Evolutionary conservation across 208 protist species (phyloP).

Genomic region (Leishmania braziliensis): DNA sequence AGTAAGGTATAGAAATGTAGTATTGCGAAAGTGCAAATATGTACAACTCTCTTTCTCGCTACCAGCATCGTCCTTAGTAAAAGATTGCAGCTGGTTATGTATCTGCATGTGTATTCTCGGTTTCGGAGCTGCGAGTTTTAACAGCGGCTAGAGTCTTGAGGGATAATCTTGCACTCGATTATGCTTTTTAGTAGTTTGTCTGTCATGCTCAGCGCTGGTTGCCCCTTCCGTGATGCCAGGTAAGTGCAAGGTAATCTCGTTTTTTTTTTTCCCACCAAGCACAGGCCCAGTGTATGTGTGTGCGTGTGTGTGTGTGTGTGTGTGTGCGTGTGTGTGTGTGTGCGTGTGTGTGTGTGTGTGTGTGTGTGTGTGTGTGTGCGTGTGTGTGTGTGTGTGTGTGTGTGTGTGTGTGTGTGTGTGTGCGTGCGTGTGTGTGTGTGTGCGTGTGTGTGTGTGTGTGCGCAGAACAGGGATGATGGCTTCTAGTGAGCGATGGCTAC

Average conservation of each 20-base stretch:
- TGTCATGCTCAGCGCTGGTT: background rate
- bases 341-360: background rate
- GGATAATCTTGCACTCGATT: background rate
- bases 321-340: background rate
- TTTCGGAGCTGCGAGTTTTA: background rate
- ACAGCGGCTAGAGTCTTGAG: background rate
- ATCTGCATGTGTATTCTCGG: background rate
- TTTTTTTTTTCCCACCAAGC: background rate
- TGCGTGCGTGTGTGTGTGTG: background rate
- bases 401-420: background rate
- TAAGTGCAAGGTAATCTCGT: background rate
- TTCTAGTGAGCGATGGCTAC: background rate
- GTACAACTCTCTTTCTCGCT: background rate
- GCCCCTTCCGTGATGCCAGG: background rate
- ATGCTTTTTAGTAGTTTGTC: background rate
- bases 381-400: background rate
- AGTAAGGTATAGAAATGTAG: background rate
- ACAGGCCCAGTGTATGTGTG: background rate
- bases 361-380: background rate
- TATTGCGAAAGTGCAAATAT: background rate
- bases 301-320: background rate
- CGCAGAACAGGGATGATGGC: background rate
- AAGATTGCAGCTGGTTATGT: background rate
- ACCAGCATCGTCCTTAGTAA: background rate
- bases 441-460: background rate